Base-by-base conservation (phyloP, 768 basidiomycete genomes). In the Tulasnella sp. region DNA sequence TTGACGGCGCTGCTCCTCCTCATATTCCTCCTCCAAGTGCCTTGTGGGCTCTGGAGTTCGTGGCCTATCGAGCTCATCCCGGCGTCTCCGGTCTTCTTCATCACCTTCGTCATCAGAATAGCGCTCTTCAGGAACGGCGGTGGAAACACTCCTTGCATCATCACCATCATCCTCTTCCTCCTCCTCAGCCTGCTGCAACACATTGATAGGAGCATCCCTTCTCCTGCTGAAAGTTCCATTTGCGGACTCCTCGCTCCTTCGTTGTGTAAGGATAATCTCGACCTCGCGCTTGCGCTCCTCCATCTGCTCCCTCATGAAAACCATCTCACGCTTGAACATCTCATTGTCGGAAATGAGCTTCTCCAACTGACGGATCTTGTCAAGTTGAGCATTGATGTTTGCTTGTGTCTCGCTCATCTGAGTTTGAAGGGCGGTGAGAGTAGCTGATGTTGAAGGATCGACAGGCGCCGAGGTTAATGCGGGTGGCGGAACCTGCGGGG, bases 321-420 rank as follows among this genome's bases (percentile, higher is more conserved):
- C 68, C 2, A 98, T 78, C 58, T 98, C 91, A 25, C 71, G 69
- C 64, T 83, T 83, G 61, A 95, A 76, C 6, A 67, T 69, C 52
- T 95, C 90, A 58, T 96, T 89, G 66, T 95, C 90, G 1, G 73
- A 58, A 31, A 93, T 70, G 55, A 86, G 75, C 27, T 72, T 75
- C 60, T 96, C 93, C 33, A 99, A 69, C 16, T 65, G 60, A 34
- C 80, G 77, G 45, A 92, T 81, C 56, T 79, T 88, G 56, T 90
- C 85, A 34, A 87, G 74, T 59, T 95, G 89, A 13, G 66, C 70
- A 2, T 80, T 73, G 10, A 98, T 73, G 0, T 80, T 80, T 0
- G 71, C 63, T 60, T 93, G 91, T 0, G 92, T 95, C 35, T 90
- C 86, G 39, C 74, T 74, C 12, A 98, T 73, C 62, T 95, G 87